Evolutionary conservation across 345 rosid genomes (phyloP).

Genomic region (Excoecaria agallocha): DNA sequence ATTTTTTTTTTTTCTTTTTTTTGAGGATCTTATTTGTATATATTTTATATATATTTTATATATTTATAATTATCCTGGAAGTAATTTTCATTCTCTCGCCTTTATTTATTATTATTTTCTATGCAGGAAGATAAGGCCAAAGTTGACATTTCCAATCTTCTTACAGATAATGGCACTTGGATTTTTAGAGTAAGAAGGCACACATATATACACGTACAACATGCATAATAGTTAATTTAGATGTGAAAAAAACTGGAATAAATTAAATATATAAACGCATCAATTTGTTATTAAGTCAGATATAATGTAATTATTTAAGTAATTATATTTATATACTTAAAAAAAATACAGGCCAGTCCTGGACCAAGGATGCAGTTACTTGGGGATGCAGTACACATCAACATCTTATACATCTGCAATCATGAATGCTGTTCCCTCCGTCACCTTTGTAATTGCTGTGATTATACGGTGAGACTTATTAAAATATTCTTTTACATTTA

Average conservation of each 20-base stretch:
- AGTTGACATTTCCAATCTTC: slow-evolving; percentile 63
- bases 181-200: slow-evolving; percentile 58
- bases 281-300: not conserved
- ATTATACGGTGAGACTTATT: slow-evolving; percentile 42
- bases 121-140: slow-evolving; percentile 71
- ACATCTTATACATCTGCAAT: slow-evolving; percentile 68
- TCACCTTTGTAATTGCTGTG: slow-evolving; percentile 65
- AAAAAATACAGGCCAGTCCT: slow-evolving; percentile 55
- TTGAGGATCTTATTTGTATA: not conserved
- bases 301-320: not conserved
- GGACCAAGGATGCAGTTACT: slow-evolving; percentile 63
- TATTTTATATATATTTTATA: not conserved
- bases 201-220: not conserved
- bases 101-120: not conserved
- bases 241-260: not conserved
- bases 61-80: not conserved
- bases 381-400: slow-evolving; percentile 69
- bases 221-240: not conserved
- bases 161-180: slow-evolving; percentile 58
- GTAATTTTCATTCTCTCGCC: not conserved
- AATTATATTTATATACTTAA: too few species aligned
- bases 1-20: too few species aligned
- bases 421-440: slow-evolving; percentile 74
- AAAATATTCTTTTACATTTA: not conserved
- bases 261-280: not conserved